Evolutionary conservation across 441 rosid species (phyloP).

Genomic region (Mallotus repandus): DNA sequence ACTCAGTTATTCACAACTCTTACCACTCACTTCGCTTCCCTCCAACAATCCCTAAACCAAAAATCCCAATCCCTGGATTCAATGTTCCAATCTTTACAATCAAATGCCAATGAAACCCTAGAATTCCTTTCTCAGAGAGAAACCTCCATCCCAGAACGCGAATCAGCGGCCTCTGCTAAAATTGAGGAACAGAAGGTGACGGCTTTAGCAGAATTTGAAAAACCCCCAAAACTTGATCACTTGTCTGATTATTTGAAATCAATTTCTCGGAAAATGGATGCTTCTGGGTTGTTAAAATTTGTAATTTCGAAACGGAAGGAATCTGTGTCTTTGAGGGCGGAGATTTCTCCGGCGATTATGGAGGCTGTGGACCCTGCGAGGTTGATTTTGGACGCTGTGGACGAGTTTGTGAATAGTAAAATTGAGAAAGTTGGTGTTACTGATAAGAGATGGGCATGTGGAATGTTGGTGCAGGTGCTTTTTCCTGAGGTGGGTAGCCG

Average conservation of each 20-base stretch:
- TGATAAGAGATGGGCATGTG: constrained; percentile 65
- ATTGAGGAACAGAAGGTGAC: constrained; percentile 33
- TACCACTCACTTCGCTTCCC: constrained; percentile 43
- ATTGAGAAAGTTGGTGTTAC: constrained; percentile 42
- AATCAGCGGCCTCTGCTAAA: constrained; percentile 33
- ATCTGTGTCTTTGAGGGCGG: constrained; percentile 43
- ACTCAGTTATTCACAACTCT: constrained; percentile 41
- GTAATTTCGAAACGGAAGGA: constrained; percentile 50
- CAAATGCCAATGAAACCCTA: constrained; percentile 31
- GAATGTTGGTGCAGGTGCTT: constrained; percentile 51
- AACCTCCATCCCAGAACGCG: constrained; percentile 42
- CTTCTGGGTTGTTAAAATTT: constrained; percentile 36
- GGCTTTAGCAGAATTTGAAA: constrained; percentile 36
- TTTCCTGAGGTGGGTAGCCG: constrained; percentile 34
- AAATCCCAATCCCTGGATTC: constrained; percentile 44
- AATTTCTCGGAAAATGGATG: constrained; percentile 44
- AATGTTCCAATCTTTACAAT: constrained; percentile 35
- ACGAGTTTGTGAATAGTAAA: constrained; percentile 46
- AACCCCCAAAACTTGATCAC: constrained; percentile 13
- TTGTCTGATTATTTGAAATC: constrained; percentile 39
- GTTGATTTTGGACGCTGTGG: constrained; percentile 54
- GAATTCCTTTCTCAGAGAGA: constrained; percentile 37
- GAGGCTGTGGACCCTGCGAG: constrained; percentile 52
- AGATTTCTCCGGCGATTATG: constrained; percentile 37
- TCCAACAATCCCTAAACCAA: constrained; percentile 33